phyloP scores from a whole-genome alignment of 2,329 filamentous ascomycete species.

The Simplicillium aogashimaense region DNA sequence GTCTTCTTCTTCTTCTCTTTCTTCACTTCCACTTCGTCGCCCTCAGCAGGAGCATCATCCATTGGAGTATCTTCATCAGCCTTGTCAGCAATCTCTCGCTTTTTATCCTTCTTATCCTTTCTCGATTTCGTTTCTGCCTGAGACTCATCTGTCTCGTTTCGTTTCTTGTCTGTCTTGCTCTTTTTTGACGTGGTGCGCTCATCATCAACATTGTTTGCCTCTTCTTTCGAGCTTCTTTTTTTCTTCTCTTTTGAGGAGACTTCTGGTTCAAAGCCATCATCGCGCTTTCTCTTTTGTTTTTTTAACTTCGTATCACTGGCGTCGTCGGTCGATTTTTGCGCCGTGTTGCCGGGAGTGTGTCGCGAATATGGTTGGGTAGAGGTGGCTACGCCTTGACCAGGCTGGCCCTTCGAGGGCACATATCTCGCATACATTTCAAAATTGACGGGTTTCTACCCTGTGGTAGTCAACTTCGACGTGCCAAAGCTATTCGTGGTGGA shows the following conservation, averaged over 20 bases:
- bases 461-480: too few relatives aligned
- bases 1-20: constrained; percentile 12
- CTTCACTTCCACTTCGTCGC: constrained; percentile 1
- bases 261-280: constrained; percentile 16
- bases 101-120: constrained; percentile 6
- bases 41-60: not conserved
- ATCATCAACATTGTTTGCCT: constrained; percentile 7
- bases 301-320: constrained; percentile 11
- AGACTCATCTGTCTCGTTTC: constrained; percentile 4
- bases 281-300: constrained; percentile 25
- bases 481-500: not conserved
- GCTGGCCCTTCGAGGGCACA: constrained; percentile 22
- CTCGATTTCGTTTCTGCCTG: not conserved
- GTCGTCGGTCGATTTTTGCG: constrained; percentile 3
- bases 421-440: constrained; percentile 32
- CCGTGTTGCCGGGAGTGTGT: not conserved
- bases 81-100: not conserved
- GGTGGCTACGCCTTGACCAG: constrained; percentile 3
- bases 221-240: constrained; percentile 11
- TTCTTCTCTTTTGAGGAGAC: constrained; percentile 16
- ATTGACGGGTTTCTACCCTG: not conserved
- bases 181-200: constrained; percentile 13
- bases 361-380: constrained; percentile 4
- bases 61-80: not conserved
- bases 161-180: constrained; percentile 15